Evolutionary conservation across 2,329 filamentous ascomycete genomes (phyloP).

Genomic region (Epichloe typhina): DNA sequence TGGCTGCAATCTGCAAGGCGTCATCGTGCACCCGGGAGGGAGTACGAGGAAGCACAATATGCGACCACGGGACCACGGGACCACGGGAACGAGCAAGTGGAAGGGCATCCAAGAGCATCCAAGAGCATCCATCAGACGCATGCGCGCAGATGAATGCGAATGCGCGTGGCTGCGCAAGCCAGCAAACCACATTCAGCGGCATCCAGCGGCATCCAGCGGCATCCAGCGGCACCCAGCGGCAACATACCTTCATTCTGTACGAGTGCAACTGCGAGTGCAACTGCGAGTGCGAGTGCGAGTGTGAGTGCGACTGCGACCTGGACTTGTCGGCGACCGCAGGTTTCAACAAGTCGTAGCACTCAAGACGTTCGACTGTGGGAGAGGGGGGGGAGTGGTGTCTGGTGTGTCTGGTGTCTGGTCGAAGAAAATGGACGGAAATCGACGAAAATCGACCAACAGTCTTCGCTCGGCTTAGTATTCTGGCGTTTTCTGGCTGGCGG

Average conservation of each 20-base stretch:
- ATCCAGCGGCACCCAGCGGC: background rate
- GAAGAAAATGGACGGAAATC: background rate
- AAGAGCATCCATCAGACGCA: background rate
- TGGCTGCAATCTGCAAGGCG: background rate
- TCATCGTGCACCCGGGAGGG: background rate
- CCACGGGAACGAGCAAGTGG: background rate
- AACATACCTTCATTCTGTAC: constrained; percentile 23
- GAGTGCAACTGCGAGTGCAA: constrained; percentile 14
- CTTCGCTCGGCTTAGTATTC: background rate
- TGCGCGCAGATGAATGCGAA: background rate
- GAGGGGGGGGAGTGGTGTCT: background rate
- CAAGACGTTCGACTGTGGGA: background rate
- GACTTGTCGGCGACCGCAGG: background rate
- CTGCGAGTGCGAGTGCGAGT: constrained; percentile 15
- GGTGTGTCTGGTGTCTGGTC: background rate
- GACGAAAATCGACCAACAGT: background rate
- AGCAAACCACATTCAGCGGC: background rate
- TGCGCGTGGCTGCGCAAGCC: background rate
- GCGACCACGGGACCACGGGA: background rate
- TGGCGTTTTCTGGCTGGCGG: background rate
- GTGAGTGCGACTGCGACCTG: background rate
- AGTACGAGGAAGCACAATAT: background rate
- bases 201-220: background rate
- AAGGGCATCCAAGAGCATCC: too few relatives aligned
- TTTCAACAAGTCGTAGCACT: background rate